Conservation (phyloP, 176 grass and related monocot genomes). For the Guadua angustifolia region DNA sequence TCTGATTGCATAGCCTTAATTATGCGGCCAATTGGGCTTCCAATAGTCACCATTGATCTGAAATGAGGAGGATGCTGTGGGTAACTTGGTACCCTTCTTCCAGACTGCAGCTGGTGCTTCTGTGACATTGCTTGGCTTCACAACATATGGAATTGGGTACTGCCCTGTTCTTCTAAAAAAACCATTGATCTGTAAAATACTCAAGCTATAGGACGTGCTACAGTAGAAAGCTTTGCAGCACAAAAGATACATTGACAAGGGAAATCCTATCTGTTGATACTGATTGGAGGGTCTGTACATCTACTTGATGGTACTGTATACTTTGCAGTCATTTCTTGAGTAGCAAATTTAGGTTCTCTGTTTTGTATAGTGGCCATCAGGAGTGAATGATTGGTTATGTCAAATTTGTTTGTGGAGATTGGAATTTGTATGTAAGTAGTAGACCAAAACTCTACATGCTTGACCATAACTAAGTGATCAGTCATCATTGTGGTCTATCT, state of each 20-base stretch:
- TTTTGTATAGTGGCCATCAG: neutral
- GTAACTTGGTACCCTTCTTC: neutral
- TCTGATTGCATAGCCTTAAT: neutral
- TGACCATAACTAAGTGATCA: neutral
- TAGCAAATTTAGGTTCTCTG: conserved; percentile 13
- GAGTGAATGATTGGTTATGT: conserved; percentile 5
- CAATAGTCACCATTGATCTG: neutral
- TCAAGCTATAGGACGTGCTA: neutral
- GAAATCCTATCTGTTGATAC: neutral
- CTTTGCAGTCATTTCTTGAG: neutral
- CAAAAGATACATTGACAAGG: neutral
- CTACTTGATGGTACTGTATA: neutral
- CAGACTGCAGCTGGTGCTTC: neutral
- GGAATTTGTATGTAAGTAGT: neutral
- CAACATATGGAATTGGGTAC: neutral
- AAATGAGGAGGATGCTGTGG: neutral
- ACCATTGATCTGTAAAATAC: neutral
- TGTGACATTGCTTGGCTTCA: neutral
- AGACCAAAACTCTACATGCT: neutral
- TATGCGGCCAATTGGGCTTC: neutral
- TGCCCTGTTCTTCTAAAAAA: neutral
- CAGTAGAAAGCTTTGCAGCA: neutral
- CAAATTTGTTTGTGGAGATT: neutral
- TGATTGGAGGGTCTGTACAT: neutral
- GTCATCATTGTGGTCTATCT: neutral